Conservation (phyloP, 2,329 filamentous ascomycete species). For the Akanthomyces dipterigenus region DNA sequence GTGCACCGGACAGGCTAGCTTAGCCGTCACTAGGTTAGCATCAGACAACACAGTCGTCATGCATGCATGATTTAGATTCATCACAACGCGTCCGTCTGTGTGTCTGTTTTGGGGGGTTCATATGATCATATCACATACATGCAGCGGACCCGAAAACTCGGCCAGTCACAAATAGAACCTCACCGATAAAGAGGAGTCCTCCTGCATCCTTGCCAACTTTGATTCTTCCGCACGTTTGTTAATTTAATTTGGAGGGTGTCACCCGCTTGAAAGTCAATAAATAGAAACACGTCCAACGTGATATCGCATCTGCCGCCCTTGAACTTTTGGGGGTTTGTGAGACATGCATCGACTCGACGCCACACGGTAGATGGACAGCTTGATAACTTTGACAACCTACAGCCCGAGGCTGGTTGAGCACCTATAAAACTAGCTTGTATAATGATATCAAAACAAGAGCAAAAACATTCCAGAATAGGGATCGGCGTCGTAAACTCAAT, state of each 20-base stretch:
- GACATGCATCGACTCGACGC: conserved; percentile 7
- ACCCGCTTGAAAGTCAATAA: neutral
- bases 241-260: neutral
- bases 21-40: too few species aligned
- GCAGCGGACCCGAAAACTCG: neutral
- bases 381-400: too few species aligned
- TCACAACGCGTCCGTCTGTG: neutral
- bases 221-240: neutral
- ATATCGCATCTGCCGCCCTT: neutral
- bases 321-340: neutral
- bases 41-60: neutral
- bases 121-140: neutral
- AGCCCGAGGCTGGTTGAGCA: neutral
- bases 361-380: neutral
- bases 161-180: neutral
- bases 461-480: neutral
- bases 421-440: neutral
- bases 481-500: neutral
- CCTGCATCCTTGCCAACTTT: too few species aligned
- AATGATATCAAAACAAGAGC: neutral
- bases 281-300: neutral
- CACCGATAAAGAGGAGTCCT: neutral
- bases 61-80: neutral
- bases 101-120: neutral
- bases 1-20: conserved; percentile 4